Conservation (phyloP, 345 rosid genomes). For the Eucalyptus urophylla region DNA sequence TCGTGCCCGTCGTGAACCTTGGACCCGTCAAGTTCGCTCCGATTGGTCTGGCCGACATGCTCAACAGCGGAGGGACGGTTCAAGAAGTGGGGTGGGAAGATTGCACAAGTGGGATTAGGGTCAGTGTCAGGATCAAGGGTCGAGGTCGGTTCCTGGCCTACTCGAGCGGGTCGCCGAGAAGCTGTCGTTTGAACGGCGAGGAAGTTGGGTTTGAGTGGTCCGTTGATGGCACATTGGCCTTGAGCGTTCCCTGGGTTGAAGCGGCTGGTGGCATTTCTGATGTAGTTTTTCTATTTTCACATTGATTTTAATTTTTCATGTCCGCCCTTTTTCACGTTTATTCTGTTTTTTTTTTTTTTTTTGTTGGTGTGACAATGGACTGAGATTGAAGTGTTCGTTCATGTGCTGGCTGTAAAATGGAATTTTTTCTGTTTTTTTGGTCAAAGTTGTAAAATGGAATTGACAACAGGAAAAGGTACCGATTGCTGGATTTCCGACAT, state of each 20-base stretch:
- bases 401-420: not conserved
- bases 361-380: not conserved
- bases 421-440: not conserved
- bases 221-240: conserved; percentile 34
- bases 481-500: not conserved
- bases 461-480: not conserved
- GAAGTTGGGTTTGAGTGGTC: conserved; percentile 33
- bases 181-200: conserved; percentile 32
- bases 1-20: conserved; percentile 33
- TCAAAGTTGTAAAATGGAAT: not conserved
- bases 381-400: not conserved
- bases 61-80: conserved; percentile 66
- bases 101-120: not conserved
- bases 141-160: conserved; percentile 53
- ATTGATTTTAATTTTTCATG: not conserved
- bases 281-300: not conserved
- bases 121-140: conserved; percentile 40
- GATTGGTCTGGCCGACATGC: conserved; percentile 53
- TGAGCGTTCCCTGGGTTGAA: conserved; percentile 47
- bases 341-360: accelerated
- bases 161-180: conserved; percentile 29
- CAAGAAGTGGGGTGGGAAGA: conserved; percentile 18
- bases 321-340: not conserved
- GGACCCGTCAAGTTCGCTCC: conserved; percentile 41
- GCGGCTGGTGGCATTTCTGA: not conserved